These are phyloP conservation scores for Senna siamea DNA, from an alignment of 306 rosid genomes.

Conservation along the genomic window DNA sequence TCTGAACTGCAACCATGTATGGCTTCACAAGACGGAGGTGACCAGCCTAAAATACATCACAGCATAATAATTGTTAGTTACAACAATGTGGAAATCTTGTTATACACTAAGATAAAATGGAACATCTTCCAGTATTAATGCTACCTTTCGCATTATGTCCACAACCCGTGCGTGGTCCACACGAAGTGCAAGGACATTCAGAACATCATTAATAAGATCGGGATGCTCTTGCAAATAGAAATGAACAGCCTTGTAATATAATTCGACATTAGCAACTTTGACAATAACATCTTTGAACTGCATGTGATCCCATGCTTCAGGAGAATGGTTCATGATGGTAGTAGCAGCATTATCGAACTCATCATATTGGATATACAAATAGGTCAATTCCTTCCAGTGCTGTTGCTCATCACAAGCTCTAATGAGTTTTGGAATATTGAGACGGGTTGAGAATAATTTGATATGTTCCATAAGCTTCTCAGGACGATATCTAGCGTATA, in stretches of 20 bases:
- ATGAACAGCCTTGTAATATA: slow-evolving; percentile 97
- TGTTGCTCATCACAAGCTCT: slow-evolving; percentile 99
- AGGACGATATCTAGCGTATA: slow-evolving; percentile 96
- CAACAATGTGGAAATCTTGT: background rate
- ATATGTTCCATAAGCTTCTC: slow-evolving; percentile 99
- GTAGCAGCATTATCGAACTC: slow-evolving; percentile 99
- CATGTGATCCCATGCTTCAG: slow-evolving; percentile 99
- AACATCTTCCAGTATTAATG: background rate
- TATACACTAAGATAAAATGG: slow-evolving; percentile 2
- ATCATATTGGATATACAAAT: slow-evolving; percentile 94
- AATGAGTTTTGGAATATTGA: slow-evolving; percentile 96
- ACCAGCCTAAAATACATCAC: slow-evolving; percentile 71
- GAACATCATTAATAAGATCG: slow-evolving; percentile 95
- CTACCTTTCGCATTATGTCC: slow-evolving; percentile 97
- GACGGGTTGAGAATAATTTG: slow-evolving; percentile 93
- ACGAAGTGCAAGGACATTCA: slow-evolving; percentile 96
- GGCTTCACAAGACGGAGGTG: slow-evolving; percentile 97
- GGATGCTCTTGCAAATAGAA: slow-evolving; percentile 99
- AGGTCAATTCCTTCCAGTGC: slow-evolving; percentile 95
- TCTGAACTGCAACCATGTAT: slow-evolving; percentile 99
- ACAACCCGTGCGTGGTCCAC: slow-evolving; percentile 98
- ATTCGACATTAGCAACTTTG: slow-evolving; percentile 95
- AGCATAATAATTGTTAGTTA: slow-evolving; percentile 22
- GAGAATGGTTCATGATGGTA: slow-evolving; percentile 99
- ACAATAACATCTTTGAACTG: slow-evolving; percentile 95